Conservation (phyloP, 805 yeast genomes). For the Yamadazyma scolyti region DNA sequence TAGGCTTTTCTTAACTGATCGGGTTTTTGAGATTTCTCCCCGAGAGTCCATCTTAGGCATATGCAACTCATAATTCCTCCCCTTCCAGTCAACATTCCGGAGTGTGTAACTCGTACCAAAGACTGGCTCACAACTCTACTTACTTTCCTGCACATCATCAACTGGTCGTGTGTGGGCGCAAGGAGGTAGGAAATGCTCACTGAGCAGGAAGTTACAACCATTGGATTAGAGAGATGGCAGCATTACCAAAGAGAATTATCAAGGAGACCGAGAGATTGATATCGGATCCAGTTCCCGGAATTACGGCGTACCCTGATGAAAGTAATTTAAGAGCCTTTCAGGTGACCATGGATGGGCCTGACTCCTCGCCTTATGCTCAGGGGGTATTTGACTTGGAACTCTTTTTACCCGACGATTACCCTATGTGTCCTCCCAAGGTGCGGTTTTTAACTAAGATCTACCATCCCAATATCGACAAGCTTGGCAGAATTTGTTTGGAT, state of each 20-base stretch:
- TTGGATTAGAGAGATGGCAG: no score
- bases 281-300: constrained; percentile 96
- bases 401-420: constrained; percentile 93
- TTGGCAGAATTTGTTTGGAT: constrained; percentile 94
- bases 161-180: no score
- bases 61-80: no score
- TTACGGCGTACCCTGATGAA: constrained; percentile 88
- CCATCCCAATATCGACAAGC: constrained; percentile 93
- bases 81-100: no score
- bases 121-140: no score
- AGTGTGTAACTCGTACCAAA: no score
- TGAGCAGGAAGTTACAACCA: no score
- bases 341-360: constrained; percentile 89
- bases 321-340: constrained; percentile 91
- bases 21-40: no score
- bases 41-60: no score
- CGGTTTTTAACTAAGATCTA: constrained; percentile 90
- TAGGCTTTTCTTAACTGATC: no score
- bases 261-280: constrained; percentile 93
- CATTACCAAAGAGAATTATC: constrained; percentile 86
- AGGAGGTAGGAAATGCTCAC: no score
- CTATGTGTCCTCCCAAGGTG: constrained; percentile 96
- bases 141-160: no score
- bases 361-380: constrained; percentile 81
- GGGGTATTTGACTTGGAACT: constrained; percentile 82